Evolutionary conservation across 441 rosid genomes (phyloP).

Genomic region (Macaranga tanarius): DNA sequence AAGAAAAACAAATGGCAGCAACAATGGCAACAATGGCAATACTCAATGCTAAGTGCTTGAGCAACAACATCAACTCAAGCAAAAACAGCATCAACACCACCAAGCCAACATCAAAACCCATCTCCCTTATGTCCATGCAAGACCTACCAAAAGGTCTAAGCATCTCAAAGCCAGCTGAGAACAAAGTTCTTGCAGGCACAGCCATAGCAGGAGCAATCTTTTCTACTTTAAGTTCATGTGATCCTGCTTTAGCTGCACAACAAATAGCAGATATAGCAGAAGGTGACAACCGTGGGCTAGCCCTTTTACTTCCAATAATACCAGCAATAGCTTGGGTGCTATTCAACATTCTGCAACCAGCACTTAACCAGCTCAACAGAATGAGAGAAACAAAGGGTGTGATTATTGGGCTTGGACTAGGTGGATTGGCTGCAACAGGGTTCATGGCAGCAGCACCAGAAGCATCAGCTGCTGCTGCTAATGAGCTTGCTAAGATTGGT

Average conservation of each 20-base stretch:
- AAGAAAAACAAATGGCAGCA: conserved; percentile 49
- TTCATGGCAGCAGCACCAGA: conserved; percentile 43
- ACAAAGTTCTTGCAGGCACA: conserved; percentile 28
- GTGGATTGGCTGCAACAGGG: conserved; percentile 60
- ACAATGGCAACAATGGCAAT: conserved; percentile 65
- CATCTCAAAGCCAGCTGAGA: conserved; percentile 34
- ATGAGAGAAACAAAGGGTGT: conserved; percentile 70
- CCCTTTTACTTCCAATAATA: conserved; percentile 71
- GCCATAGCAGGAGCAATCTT: conserved; percentile 81
- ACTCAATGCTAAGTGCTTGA: conserved; percentile 57
- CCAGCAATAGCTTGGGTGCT: conserved; percentile 93
- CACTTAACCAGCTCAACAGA: conserved; percentile 74
- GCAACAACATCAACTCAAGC: conserved; percentile 35
- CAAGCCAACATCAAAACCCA: conserved; percentile 33
- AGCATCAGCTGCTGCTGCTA: conserved; percentile 37
- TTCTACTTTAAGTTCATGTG: conserved; percentile 58
- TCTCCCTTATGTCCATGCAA: conserved; percentile 38
- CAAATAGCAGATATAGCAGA: conserved; percentile 76
- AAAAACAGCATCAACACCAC: conserved; percentile 20
- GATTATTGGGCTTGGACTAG: conserved; percentile 66
- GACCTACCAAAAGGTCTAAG: conserved; percentile 48
- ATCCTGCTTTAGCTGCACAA: conserved; percentile 80
- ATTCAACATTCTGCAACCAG: conserved; percentile 90
- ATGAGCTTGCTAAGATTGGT: conserved; percentile 44
- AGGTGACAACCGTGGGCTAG: conserved; percentile 82